Evolutionary conservation across 768 basidiomycete genomes (phyloP), one percentile per base, ranked within the genome.

Genomic region (Auriscalpium orientale): DNA sequence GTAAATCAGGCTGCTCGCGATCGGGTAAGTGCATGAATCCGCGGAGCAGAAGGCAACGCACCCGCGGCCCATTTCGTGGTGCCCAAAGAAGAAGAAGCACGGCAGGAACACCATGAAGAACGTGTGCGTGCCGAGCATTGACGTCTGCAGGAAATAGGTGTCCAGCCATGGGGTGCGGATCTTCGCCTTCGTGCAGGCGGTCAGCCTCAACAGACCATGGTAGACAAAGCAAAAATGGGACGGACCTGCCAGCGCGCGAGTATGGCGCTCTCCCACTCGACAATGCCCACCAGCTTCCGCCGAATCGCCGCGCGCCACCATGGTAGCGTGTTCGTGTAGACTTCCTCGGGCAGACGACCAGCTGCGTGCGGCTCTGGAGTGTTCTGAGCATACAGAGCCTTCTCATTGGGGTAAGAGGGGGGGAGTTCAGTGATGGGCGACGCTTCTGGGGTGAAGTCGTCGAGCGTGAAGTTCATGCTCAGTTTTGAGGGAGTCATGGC

Each of bases 91-190:
- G 65, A 88, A 95, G 58, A 91, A 77, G 0, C 84, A 74, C 0
- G 95, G 95, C 7, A 99, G 74, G 58, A 89, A 79, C 35, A 83
- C 81, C 87, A 95, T 91, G 78, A 98, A 98, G 72, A 94, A 98
- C 0, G 89, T 92, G 64, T 93, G 92, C 0, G 90, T 91, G 0
- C 82, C 92, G 10, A 91, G 74, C 0, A 85, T 78, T 0, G 89
- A 91, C 0, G 87, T 83, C 59, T 93, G 87, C 35, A 94, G 81
- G 65, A 95, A 94, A 65, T 91, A 95, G 1, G 74, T 72, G 65
- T 95, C 92, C 21, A 90, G 71, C 76, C 79, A 84, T 2, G 86
- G 79, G 5, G 74, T 76, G 7, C 87, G 81, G 28, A 90, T 75
- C 6, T 67, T 68, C 9, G 74, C 66, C 88, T 76, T 37, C 21